Conservation (phyloP, 345 rosid genomes). For the Eutrema japonicum region DNA sequence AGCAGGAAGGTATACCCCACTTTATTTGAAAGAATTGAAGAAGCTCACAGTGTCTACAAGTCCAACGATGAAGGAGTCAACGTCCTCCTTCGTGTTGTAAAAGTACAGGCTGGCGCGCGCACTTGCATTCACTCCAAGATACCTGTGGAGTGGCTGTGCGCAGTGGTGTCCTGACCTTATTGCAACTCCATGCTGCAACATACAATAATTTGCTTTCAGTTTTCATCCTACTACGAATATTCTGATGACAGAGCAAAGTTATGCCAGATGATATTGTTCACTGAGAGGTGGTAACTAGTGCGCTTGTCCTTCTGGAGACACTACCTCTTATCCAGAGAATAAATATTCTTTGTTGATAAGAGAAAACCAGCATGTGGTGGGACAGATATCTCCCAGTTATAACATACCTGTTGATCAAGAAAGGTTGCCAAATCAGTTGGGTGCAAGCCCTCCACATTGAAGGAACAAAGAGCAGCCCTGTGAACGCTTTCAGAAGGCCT, state of each 20-base stretch:
- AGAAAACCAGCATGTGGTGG: constrained; percentile 13
- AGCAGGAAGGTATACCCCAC: constrained; percentile 10
- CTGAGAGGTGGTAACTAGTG: background rate
- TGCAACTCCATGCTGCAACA: constrained; percentile 92
- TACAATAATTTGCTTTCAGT: constrained; percentile 23
- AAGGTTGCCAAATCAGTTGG: constrained; percentile 93
- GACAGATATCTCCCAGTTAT: constrained; percentile 4
- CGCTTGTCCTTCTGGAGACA: constrained; percentile 5
- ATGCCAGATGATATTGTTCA: constrained; percentile 1
- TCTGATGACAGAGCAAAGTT: background rate
- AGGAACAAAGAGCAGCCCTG: constrained; percentile 87
- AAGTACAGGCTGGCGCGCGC: constrained; percentile 96
- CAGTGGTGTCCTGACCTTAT: constrained; percentile 98
- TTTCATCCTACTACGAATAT: background rate
- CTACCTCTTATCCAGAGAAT: constrained; percentile 9
- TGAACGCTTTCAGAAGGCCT: constrained; percentile 62
- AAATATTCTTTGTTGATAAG: background rate
- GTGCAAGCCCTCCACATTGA: constrained; percentile 80
- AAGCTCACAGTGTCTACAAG: constrained; percentile 76
- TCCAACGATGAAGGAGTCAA: constrained; percentile 69
- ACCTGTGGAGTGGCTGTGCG: constrained; percentile 90
- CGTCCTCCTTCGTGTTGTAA: constrained; percentile 89
- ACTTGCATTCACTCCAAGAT: constrained; percentile 78
- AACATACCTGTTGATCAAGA: constrained; percentile 84
- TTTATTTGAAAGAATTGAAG: constrained; percentile 76